These are phyloP conservation scores for Elymus sibiricus DNA, from an alignment of 176 grass and related monocot species.

Conservation along the genomic window DNA sequence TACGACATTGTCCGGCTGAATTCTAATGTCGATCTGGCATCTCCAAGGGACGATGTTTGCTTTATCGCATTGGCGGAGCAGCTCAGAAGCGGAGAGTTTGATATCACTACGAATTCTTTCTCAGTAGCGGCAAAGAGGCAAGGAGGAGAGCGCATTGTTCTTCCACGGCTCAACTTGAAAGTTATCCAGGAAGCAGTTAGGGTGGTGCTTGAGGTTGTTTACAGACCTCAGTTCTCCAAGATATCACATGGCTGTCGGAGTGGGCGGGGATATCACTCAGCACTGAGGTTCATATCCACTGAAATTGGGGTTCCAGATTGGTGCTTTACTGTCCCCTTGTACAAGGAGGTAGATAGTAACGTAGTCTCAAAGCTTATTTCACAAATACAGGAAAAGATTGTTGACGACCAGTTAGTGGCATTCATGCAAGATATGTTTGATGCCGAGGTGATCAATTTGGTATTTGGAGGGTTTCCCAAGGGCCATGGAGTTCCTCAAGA, in stretches of 20 bases:
- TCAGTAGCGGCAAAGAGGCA: slow-evolving; percentile 38
- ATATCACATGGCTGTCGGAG: slow-evolving; percentile 90
- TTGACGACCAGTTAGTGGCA: slow-evolving; percentile 45
- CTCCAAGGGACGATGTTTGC: slow-evolving; percentile 39
- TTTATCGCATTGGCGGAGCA: slow-evolving; percentile 54
- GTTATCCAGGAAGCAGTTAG: slow-evolving; percentile 83
- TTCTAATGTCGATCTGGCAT: slow-evolving; percentile 55
- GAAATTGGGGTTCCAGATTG: slow-evolving; percentile 71
- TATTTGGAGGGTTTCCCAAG: slow-evolving; percentile 84
- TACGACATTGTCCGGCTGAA: slow-evolving; percentile 76
- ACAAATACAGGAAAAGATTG: slow-evolving; percentile 72
- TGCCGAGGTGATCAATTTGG: slow-evolving; percentile 72
- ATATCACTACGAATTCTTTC: slow-evolving; percentile 37
- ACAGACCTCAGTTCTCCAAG: slow-evolving; percentile 85
- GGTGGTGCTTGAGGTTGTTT: slow-evolving; percentile 73
- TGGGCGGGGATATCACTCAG: slow-evolving; percentile 57
- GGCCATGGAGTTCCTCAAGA: slow-evolving; percentile 91
- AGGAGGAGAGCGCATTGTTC: slow-evolving; percentile 48
- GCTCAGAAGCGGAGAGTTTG: slow-evolving; percentile 49
- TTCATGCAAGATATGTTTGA: slow-evolving; percentile 85
- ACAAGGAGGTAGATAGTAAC: slow-evolving; percentile 58
- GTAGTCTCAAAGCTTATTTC: slow-evolving; percentile 61
- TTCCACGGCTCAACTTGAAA: slow-evolving; percentile 73
- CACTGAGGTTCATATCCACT: slow-evolving; percentile 57
- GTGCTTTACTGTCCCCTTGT: slow-evolving; percentile 80